Evolutionary conservation across 805 yeast species (phyloP).

Genomic region (Saccharomyces kudriavzevii): DNA sequence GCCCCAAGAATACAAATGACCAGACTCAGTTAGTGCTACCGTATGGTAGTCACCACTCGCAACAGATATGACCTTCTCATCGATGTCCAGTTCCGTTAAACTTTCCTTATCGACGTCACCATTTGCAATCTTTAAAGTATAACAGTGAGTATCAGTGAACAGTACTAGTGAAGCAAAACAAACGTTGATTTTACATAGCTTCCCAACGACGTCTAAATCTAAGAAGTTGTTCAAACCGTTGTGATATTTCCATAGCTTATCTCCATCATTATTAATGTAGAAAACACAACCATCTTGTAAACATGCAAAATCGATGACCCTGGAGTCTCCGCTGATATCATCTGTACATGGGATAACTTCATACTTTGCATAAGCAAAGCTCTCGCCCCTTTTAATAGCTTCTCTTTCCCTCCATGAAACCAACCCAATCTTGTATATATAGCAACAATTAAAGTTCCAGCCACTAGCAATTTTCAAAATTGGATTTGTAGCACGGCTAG

Average conservation of each 20-base stretch:
- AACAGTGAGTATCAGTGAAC: constrained; percentile 43
- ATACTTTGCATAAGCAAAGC: constrained; percentile 34
- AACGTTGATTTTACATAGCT: constrained; percentile 46
- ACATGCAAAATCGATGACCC: constrained; percentile 50
- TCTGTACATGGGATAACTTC: constrained; percentile 36
- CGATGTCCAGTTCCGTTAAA: constrained; percentile 26
- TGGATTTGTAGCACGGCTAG: constrained; percentile 21
- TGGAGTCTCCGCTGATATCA: constrained; percentile 25
- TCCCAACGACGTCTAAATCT: constrained; percentile 20
- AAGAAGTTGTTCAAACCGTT: constrained; percentile 11
- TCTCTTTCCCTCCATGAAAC: constrained; percentile 46
- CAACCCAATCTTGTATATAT: constrained; percentile 43
- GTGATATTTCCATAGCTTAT: constrained; percentile 31
- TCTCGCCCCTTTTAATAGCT: constrained; percentile 24
- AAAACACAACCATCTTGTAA: constrained; percentile 39
- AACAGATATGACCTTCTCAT: constrained; percentile 43
- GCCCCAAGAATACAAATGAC: constrained; percentile 62
- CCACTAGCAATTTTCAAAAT: constrained; percentile 52
- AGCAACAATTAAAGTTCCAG: constrained; percentile 53
- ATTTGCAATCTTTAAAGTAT: constrained; percentile 14
- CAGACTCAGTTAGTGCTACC: constrained; percentile 52
- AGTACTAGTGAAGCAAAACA: constrained; percentile 47
- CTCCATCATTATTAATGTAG: constrained; percentile 41
- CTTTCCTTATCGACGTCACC: constrained; percentile 11
- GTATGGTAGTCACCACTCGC: constrained; percentile 68